Percentiles rank a stretch among this genome's conserved stretches.
phyloP scores from a whole-genome alignment of 2,329 filamentous ascomycete genomes.

The Tolypocladium inflatum region DNA sequence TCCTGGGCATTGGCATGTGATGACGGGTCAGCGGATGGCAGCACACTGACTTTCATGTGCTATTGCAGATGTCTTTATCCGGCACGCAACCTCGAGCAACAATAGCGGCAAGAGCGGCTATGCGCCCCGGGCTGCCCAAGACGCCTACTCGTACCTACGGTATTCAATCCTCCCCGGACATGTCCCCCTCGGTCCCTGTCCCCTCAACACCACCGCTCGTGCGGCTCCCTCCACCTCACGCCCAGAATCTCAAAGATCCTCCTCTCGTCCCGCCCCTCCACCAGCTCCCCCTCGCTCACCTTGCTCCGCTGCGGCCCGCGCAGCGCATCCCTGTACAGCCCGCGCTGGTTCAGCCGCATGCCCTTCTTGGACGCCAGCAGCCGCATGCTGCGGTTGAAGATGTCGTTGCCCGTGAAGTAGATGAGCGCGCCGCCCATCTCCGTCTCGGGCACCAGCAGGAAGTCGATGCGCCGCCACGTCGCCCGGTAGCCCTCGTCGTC shows the following conservation, averaged over 20 bases:
- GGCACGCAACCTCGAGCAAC: not conserved
- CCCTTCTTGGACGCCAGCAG: constrained; percentile 70
- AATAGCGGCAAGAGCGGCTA: not conserved
- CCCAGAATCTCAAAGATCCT: constrained; percentile 73
- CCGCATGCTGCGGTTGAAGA: constrained; percentile 84
- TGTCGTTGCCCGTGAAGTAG: constrained; percentile 95
- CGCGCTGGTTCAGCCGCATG: constrained; percentile 78
- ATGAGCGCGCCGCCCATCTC: constrained; percentile 78
- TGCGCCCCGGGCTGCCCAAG: too few species aligned
- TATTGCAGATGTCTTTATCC: not conserved
- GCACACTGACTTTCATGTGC: not conserved
- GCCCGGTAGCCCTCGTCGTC: constrained; percentile 23
- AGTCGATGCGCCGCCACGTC: constrained; percentile 73
- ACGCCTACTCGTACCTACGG: too few species aligned
- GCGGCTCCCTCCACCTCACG: constrained; percentile 74
- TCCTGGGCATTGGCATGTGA: not conserved
- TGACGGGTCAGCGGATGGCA: not conserved
- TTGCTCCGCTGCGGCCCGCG: constrained; percentile 47
- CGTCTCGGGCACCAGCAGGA: constrained; percentile 69
- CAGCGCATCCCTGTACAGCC: constrained; percentile 64
- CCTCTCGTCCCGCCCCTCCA: constrained; percentile 69
- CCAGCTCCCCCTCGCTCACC: constrained; percentile 55
- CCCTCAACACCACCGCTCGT: constrained; percentile 67
- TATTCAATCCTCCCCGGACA: too few species aligned
- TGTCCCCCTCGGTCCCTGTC: too few species aligned